Evolutionary conservation across 257 asterid genomes (phyloP).

Genomic region (Lantana camara): DNA sequence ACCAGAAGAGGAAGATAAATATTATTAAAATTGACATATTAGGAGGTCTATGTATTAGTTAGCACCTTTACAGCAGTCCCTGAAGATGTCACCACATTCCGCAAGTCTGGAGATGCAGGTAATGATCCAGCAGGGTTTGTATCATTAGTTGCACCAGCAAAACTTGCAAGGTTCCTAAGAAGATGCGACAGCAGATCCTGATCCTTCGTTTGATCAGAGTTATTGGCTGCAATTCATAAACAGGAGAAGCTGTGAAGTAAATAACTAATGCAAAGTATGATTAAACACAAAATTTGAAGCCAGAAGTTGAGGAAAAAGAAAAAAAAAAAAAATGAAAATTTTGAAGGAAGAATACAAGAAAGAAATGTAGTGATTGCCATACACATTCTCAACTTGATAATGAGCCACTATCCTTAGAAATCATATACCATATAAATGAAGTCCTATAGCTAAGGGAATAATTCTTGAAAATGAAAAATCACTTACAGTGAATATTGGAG

Average conservation of each 20-base stretch:
- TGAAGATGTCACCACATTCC: slow-evolving; percentile 28
- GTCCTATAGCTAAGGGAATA: background rate
- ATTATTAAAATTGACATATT: background rate
- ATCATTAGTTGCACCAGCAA: slow-evolving; percentile 29
- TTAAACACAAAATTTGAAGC: slow-evolving; percentile 1
- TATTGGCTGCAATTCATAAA: slow-evolving; percentile 30
- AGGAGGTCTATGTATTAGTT: background rate
- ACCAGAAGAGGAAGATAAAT: slow-evolving; percentile 7
- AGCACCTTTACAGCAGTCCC: slow-evolving; percentile 23
- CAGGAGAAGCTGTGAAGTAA: background rate
- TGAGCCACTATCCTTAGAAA: too few species aligned
- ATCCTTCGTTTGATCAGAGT: slow-evolving; percentile 34
- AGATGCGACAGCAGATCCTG: slow-evolving; percentile 35
- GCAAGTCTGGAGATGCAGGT: slow-evolving; percentile 31
- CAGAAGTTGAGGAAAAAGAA: background rate
- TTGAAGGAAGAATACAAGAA: background rate
- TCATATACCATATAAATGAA: background rate
- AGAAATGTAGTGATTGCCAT: background rate
- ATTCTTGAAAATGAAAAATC: background rate
- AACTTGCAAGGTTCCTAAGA: slow-evolving; percentile 30
- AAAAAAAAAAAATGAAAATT: background rate
- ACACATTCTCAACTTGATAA: too few species aligned
- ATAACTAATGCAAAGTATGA: slow-evolving; percentile 20
- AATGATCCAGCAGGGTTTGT: slow-evolving; percentile 17
- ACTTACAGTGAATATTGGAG: slow-evolving; percentile 79